A percentile compares a stretch with the other conserved stretches of the same genome.
Evolutionary conservation across 768 basidiomycete genomes (phyloP).

Genomic region (Imleria badia): DNA sequence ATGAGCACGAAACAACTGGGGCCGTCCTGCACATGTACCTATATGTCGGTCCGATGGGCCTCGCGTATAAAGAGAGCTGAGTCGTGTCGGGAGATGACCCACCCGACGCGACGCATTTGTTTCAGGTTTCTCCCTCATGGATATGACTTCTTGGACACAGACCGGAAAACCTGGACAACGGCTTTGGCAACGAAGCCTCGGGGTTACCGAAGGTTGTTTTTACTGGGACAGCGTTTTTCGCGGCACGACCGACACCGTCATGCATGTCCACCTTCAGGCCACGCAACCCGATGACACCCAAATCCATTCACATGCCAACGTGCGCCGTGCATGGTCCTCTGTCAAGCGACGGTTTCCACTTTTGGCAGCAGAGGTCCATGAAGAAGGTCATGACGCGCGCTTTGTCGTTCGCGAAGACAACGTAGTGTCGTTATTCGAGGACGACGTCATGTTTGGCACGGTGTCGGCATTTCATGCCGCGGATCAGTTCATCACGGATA

Average conservation of each 20-base stretch:
- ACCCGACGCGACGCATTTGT: no score
- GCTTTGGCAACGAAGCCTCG: slow-evolving; percentile 25
- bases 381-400: slow-evolving; percentile 25
- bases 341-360: slow-evolving; percentile 47
- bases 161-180: slow-evolving; percentile 13
- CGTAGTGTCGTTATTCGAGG: slow-evolving; percentile 21
- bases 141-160: no score
- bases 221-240: slow-evolving; percentile 40
- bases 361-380: slow-evolving; percentile 42
- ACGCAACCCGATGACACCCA: not conserved
- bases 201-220: slow-evolving; percentile 40
- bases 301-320: no score
- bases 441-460: slow-evolving; percentile 38
- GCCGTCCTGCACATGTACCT: no score
- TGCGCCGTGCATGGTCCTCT: slow-evolving; percentile 37
- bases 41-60: no score
- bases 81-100: no score
- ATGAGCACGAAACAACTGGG: no score
- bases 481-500: slow-evolving; percentile 27
- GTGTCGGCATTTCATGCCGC: slow-evolving; percentile 38
- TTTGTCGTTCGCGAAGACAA: slow-evolving; percentile 32
- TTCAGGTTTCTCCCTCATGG: no score
- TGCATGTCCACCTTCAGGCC: slow-evolving; percentile 37
- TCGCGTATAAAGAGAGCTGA: no score
- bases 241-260: slow-evolving; percentile 45